Base-by-base conservation (phyloP, 345 rosid genomes). In the Alliaria petiolata region DNA sequence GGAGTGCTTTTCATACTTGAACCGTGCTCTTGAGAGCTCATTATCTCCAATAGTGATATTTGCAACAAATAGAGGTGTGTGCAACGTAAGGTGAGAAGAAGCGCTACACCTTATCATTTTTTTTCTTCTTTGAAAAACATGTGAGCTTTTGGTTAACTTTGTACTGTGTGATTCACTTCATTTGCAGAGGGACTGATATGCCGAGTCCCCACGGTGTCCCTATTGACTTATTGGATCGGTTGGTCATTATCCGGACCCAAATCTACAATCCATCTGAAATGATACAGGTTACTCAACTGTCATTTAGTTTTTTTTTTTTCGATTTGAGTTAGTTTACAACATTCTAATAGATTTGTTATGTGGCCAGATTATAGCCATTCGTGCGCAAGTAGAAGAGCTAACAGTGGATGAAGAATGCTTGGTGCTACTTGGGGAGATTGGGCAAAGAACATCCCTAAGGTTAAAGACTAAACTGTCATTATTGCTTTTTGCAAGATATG, bases 11-110 rank as follows among this genome's bases (percentile, higher is more conserved):
- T 92, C 98, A 0, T 95, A 95, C 81, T 65, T 95, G 71, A 95
- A 95, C 83, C 98, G 99, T 71, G 99, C 99, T 46, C 82, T 95
- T 49, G 99, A 91, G 83, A 95, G 99, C 77, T 89, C 99, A 2
- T 76, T 95, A 43, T 85, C 99, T 45, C 98, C 99, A 30, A 89
- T 95, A 19, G 99, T 95, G 57, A 92, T 91, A 80, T 91, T 95
- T 79, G 99, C 99, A 51, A 91, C 99, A 67, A 95, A 95, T 75
- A 88, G 99, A 78, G 99, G 99, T 62, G 88, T 95, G 45, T 95
- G 99, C 78, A 87, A 87, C 52, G 90, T 95, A 42, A 92, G 98
- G 99, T 95, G 79, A 72, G 84, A 22, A 67, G 36, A 52, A 17
- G 7, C 3, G 0, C 42, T 64, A 31, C 4, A 17, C 12, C 47